phyloP scores from a whole-genome alignment of 768 basidiomycete genomes.

The Russula compacta region DNA sequence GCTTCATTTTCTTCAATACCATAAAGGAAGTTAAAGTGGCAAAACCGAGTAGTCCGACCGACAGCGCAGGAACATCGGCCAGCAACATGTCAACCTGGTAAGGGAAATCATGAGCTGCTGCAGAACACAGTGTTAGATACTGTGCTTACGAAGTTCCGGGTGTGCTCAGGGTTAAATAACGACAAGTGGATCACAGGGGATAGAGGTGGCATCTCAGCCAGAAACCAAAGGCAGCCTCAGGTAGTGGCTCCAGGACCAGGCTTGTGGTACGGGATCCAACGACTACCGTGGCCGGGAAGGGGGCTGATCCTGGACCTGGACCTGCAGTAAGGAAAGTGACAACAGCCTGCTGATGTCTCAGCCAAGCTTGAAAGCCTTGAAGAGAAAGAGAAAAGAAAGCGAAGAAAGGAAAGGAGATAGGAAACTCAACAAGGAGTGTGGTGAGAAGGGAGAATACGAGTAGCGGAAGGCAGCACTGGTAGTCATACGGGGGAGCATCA shows the following conservation, averaged over 20 bases:
- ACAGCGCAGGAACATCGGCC: conserved; percentile 24
- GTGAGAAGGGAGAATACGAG: not conserved
- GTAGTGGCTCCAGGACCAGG: not conserved
- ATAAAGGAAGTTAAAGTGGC: conserved; percentile 25
- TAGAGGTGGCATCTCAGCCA: not conserved
- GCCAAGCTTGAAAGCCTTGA: conserved; percentile 1
- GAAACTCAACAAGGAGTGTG: not conserved
- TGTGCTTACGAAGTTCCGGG: conserved; percentile 1
- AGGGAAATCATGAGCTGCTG: not conserved
- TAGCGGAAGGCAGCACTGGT: not conserved
- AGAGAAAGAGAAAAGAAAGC: not conserved
- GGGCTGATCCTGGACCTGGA: not conserved
- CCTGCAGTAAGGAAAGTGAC: not conserved
- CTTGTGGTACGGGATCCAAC: not conserved
- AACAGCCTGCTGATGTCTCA: conserved; percentile 14
- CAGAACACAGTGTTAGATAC: not conserved
- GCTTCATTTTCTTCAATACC: conserved; percentile 18
- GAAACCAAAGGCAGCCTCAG: not conserved
- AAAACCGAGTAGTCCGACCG: conserved; percentile 25
- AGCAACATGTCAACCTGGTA: conserved; percentile 21
- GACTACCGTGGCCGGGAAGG: not conserved
- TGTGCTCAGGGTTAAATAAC: not conserved
- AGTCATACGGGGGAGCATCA: not conserved
- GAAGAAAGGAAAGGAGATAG: not conserved
- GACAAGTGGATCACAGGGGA: not conserved